These are phyloP conservation scores for Piper longum DNA, from an alignment of 164 flowering plant species.

Conservation along the genomic window DNA sequence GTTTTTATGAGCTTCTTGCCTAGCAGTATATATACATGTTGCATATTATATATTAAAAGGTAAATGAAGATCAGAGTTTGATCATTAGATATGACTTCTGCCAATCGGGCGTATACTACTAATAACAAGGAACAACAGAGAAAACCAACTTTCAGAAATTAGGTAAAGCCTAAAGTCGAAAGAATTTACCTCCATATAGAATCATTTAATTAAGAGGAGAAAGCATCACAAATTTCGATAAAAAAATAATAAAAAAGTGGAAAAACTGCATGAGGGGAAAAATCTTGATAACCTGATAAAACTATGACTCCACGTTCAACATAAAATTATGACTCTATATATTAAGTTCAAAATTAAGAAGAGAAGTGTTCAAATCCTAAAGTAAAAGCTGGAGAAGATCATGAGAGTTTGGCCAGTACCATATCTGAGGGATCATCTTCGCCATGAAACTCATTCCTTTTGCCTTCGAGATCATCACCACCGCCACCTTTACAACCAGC, in stretches of 20 bases:
- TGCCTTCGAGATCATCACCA: conserved; percentile 10
- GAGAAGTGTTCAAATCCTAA: neutral
- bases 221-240: no score
- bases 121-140: neutral
- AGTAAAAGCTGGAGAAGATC: neutral
- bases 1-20: neutral
- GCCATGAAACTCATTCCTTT: conserved; percentile 4
- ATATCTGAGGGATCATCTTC: conserved; percentile 3
- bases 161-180: neutral
- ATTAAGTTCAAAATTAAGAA: neutral
- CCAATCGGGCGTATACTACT: no score
- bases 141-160: neutral
- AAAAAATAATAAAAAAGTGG: no score
- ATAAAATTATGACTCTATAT: neutral
- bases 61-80: no score
- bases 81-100: no score
- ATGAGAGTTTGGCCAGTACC: neutral
- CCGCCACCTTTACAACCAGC: neutral
- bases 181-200: no score
- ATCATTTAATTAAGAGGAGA: neutral
- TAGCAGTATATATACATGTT: no score
- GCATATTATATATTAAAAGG: no score
- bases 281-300: no score
- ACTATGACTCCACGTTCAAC: no score
- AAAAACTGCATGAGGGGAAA: no score